Evolutionary conservation across 2,329 filamentous ascomycete species (phyloP), one percentile per base, ranked within the genome.

Genomic region (Diaporthe citriasiana): DNA sequence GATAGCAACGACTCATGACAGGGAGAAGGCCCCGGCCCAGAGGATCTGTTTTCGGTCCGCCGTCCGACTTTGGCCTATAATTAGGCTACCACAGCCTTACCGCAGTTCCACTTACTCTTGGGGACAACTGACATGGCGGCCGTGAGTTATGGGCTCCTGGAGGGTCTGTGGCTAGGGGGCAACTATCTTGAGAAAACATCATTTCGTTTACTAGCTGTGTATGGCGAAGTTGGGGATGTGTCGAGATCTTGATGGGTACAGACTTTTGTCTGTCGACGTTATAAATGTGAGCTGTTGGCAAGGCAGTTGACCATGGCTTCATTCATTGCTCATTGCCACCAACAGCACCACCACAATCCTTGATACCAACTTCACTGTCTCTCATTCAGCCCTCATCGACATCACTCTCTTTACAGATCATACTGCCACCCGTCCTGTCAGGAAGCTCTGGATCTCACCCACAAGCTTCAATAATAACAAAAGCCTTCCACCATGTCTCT

Each of bases 11-110:
- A 66, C 45, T 66, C 45, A 51, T 66, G 63, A 22, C 22, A 51
- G 2, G n/a, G 59, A 27, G 35, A 33, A 51, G 15, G 6, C 13
- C 13, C 7, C 45, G 63, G 45, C 19, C 63, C 63, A 22, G 45
- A 27, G 9, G 45, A 51, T 27, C 45, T 66, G 30, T 27, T 66
- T 51, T 66, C 60, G 45, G 45, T 51, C 45, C 45, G 30, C 30
- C 1, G 45, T 13, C 60, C 30, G 60, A 38, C 22, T 27, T 7
- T 17, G 22, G 17, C 30, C 45, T 66, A 51, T 66, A 4, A 51
- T 51, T 25, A 66, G 45, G 45, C 45, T 30, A 66, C 22, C 60
- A 66, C 60, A 66, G 60, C 60, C 27, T 66, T 51, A 25, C 22
- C 13, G 30, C 35, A 66, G 45, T 38, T 51, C 60, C 60, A 38